phyloP scores from a whole-genome alignment of 176 grass and related monocot genomes.

The Neostapfia colusana region DNA sequence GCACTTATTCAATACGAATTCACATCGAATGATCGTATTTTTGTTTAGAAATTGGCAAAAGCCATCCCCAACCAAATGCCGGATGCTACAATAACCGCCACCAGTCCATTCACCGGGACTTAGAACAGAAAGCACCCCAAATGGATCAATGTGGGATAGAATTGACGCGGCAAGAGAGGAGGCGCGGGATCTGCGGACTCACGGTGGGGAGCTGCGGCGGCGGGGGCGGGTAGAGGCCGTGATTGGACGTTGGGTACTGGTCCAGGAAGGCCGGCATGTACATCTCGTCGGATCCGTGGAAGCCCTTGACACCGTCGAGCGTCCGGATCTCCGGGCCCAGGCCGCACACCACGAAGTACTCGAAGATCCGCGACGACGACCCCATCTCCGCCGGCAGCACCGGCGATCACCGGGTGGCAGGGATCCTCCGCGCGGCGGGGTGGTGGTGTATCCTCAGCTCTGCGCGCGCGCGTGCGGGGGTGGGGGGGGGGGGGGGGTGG shows the following conservation, averaged over 20 bases:
- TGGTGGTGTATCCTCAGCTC: too few species aligned
- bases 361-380: conserved; percentile 63
- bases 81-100: background rate
- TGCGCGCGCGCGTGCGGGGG: background rate
- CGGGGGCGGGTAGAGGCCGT: conserved; percentile 82
- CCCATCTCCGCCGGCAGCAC: conserved; percentile 34
- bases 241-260: conserved; percentile 76
- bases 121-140: background rate
- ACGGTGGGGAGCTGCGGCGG: conserved; percentile 94
- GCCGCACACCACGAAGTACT: conserved; percentile 99
- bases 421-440: conserved; percentile 5
- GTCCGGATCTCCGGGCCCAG: conserved; percentile 90
- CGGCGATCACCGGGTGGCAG: conserved; percentile 27
- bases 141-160: conserved; percentile 6
- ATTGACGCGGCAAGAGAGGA: conserved; percentile 41
- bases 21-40: conserved; percentile 13
- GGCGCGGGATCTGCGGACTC: conserved; percentile 61
- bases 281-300: conserved; percentile 68
- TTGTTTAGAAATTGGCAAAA: conserved; percentile 5
- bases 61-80: conserved; percentile 24
- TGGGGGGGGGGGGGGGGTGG: background rate
- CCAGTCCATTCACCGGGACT: conserved; percentile 12
- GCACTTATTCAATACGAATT: conserved; percentile 16
- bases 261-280: conserved; percentile 89
- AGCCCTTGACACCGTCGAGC: conserved; percentile 80